phyloP scores from a whole-genome alignment of 257 asterid species.

The Salvia rosmarinus region DNA sequence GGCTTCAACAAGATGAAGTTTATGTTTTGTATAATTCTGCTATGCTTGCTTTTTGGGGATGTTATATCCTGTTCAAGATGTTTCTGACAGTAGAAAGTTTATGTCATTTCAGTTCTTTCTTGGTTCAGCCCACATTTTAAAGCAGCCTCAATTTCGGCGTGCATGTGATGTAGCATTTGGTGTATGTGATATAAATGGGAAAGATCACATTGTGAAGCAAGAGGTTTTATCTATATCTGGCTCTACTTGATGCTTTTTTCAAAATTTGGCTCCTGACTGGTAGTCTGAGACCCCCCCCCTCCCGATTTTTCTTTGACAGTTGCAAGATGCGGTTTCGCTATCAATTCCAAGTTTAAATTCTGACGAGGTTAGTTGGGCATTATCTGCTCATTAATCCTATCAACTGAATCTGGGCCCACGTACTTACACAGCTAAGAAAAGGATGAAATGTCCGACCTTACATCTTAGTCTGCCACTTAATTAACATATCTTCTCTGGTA shows the following conservation, averaged over 20 bases:
- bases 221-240: slow-evolving; percentile 53
- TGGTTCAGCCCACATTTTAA: slow-evolving; percentile 85
- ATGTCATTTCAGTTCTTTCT: slow-evolving; percentile 76
- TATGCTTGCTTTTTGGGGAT: neutral
- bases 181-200: slow-evolving; percentile 52
- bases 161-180: slow-evolving; percentile 80
- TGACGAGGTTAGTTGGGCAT: slow-evolving; percentile 63
- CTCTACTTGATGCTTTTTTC: slow-evolving; percentile 11
- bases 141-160: slow-evolving; percentile 65
- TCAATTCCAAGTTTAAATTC: slow-evolving; percentile 58
- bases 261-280: neutral
- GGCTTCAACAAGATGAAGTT: slow-evolving; percentile 6
- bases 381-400: slow-evolving; percentile 4
- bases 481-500: neutral
- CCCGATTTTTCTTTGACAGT: slow-evolving; percentile 46
- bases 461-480: neutral
- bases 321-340: slow-evolving; percentile 55
- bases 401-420: neutral
- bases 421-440: neutral
- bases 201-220: slow-evolving; percentile 55
- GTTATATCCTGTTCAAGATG: neutral
- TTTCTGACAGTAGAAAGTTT: slow-evolving; percentile 28
- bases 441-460: neutral
- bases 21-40: neutral
- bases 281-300: neutral